phyloP scores from a whole-genome alignment of 495 filamentous ascomycete species.

The Penicillium pulvis region DNA sequence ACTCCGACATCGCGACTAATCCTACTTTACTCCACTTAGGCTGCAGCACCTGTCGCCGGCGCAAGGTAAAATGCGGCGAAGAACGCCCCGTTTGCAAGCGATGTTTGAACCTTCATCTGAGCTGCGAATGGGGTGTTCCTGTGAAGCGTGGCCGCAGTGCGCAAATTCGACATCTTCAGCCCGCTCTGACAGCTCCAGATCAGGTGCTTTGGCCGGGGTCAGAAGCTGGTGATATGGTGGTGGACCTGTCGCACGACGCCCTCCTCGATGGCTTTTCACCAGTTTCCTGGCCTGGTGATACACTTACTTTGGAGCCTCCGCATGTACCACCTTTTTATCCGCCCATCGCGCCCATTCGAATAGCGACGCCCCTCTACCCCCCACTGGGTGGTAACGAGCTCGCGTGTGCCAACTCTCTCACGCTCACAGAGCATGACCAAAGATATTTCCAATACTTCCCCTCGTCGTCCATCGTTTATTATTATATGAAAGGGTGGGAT shows the following conservation, averaged over 20 bases:
- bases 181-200: constrained; percentile 19
- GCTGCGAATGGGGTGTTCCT: constrained; percentile 43
- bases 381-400: constrained; percentile 27
- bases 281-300: constrained; percentile 24
- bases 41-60: constrained; percentile 56
- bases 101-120: constrained; percentile 38
- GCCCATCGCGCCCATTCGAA: constrained; percentile 10
- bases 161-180: constrained; percentile 37
- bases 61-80: constrained; percentile 60
- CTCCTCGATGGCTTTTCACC: constrained; percentile 20
- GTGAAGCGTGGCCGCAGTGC: constrained; percentile 34
- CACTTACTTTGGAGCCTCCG: constrained; percentile 5
- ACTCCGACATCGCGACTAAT: constrained; percentile 7
- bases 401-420: constrained; percentile 40
- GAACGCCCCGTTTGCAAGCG: constrained; percentile 51
- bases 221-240: constrained; percentile 13
- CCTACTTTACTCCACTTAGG: constrained; percentile 23
- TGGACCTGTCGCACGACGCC: constrained; percentile 16
- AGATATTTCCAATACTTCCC: constrained; percentile 48
- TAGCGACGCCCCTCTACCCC: constrained; percentile 28
- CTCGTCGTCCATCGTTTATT: constrained; percentile 43
- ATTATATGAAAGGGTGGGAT: constrained; percentile 47
- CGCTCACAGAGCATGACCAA: constrained; percentile 38
- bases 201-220: constrained; percentile 15
- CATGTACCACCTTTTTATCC: constrained; percentile 16